Base-by-base conservation (phyloP, 2,329 filamentous ascomycete species). In the Xylariaceae sp. region DNA sequence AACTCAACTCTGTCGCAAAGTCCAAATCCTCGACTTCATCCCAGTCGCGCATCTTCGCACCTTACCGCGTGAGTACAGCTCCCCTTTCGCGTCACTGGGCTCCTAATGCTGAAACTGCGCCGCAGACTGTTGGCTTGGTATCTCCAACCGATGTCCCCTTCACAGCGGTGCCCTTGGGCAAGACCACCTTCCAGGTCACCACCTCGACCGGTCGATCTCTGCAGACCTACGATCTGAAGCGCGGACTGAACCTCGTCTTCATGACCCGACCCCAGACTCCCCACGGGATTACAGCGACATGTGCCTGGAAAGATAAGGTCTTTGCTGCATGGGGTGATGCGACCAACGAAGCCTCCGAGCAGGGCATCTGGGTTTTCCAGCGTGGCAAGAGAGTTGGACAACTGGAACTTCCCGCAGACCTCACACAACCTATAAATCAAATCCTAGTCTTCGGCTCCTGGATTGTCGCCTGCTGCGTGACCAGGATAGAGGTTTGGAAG, bases 131-230 rank as follows among this genome's bases (percentile, higher is more conserved):
- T 57, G 94, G 94, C 14, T 78, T 99, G 31, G 90, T 99, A 2
- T 96, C 94, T 5, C 90, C 94, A 1, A 96, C 92, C 2, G 72
- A 77, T 43, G 90, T 96, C 0, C 92, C 94, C 0, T 97, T 99
- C 65, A 91, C 92, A 2, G 87, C 87, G 6, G 80, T 95, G 31
- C 88, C 92, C 1, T 77, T 96, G 14, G 94, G 94, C 50, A 96
- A 95, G 71, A 92, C 89, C 1, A 95, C 90, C 3, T 99, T 96
- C 66, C 94, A 99, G 68, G 90, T 99, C 69, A 97, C 94, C 32
- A 99, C 94, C 30, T 97, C 90, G 0, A 88, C 95, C 54, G 94
- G 92, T 55, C 82, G 85, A 62, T 89, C 86, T 51, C 79, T 99
- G 42, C 94, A 99, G 71, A 99, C 94, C 0, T 99, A 99, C 73